Base-by-base conservation (phyloP, 179 eudicot species). In the Beta lomatogona region DNA sequence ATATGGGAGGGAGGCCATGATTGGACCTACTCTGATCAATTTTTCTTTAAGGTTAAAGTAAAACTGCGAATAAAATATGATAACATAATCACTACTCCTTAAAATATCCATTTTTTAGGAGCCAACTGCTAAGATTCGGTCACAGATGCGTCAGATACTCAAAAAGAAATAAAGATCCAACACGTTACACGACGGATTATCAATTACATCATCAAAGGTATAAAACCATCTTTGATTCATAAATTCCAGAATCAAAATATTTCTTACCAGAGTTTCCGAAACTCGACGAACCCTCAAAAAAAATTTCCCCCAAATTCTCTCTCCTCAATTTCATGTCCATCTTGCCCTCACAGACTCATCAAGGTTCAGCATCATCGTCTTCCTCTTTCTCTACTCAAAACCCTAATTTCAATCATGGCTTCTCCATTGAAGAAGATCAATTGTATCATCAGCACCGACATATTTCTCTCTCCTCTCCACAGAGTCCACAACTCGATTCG, bases 281-380 rank as follows among this genome's bases (percentile, higher is more conserved):
- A 36, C 77, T 63, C 78, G 41, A 63, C 75, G 21, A 77, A 77
- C 74, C 78, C 68, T 65, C 25, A 14, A 15, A 50, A 69, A 64
- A 57, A 3, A 3, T 36, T n/a, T 72, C 58, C 79, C 82, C 82
- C 76, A 80, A 60, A 76, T 76, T 76, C 48, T 71, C 82, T 78
- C 81, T 55, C 85, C 80, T 10, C 2, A 84, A 66, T 93, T 93
- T 94, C 92, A 94, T 94, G 98, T 94, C 98, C 98, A 94, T 93
- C 98, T 91, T 90, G 98, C 95, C 98, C 75, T 86, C 93, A 15
- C 82, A 83, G 46, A 86, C 73, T 81, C 77, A 91, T 87, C 90
- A 83, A 70, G 90, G 85, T 84, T 83, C 95, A 87, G 63, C 92
- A 52, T 89, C 94, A 60, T 88, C 90, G 4, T 86, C 91, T 57